Evolutionary conservation across 345 rosid genomes (phyloP).

Genomic region (Linum lewisii): DNA sequence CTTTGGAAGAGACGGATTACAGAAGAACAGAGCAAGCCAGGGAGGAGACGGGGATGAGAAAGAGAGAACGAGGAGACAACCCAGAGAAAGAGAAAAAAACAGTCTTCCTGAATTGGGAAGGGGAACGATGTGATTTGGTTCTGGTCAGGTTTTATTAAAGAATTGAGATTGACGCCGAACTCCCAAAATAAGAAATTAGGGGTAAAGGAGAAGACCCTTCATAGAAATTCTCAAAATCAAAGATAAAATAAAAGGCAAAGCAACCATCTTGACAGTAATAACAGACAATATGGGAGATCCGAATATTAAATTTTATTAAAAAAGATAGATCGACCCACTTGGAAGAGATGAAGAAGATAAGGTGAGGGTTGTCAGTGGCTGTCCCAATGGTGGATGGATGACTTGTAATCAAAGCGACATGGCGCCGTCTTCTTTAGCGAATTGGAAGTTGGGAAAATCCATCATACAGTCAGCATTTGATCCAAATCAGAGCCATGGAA

Average conservation of each 20-base stretch:
- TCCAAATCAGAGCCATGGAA: too few species aligned
- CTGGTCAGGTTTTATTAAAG: neutral
- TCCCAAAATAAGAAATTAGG: neutral
- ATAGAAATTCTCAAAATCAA: neutral
- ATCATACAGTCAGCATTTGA: neutral
- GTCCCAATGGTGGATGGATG: neutral
- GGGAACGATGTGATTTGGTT: neutral
- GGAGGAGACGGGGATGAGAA: neutral
- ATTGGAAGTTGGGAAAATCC: constrained; percentile 1
- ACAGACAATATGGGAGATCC: neutral
- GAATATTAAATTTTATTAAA: neutral
- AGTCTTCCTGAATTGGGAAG: neutral
- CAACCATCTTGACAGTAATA: neutral
- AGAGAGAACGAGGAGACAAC: too few species aligned
- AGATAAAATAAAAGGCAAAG: neutral
- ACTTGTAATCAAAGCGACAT: constrained; percentile 8
- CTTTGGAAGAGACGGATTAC: constrained; percentile 12
- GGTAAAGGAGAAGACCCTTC: neutral
- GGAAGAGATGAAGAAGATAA: neutral
- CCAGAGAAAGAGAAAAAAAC: constrained; percentile 4
- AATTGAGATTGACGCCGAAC: neutral
- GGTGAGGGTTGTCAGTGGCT: neutral
- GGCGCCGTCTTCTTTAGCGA: constrained; percentile 9
- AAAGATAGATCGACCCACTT: neutral
- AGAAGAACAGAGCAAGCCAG: neutral